These are phyloP conservation scores for Solanum hybrid DNA, from an alignment of 305 asterid genomes.

Conservation along the genomic window DNA sequence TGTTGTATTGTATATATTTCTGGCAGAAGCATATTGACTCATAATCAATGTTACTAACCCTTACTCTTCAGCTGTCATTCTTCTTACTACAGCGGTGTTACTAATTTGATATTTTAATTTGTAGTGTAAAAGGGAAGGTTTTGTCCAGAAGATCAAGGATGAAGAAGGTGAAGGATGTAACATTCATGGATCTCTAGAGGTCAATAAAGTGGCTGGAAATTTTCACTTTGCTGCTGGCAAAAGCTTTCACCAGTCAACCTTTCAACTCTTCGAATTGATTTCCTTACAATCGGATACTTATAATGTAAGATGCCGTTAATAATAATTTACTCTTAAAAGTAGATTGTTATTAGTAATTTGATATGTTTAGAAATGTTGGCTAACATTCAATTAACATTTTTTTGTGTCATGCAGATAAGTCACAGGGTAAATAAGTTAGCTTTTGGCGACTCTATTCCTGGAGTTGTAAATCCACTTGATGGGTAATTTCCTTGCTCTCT, in stretches of 20 bases:
- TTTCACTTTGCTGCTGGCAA: conserved; percentile 86
- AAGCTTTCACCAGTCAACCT: conserved; percentile 60
- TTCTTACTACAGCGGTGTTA: neutral
- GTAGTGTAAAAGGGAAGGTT: conserved; percentile 92
- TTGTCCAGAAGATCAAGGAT: conserved; percentile 72
- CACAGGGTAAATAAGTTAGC: conserved; percentile 82
- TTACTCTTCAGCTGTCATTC: neutral
- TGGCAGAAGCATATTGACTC: neutral
- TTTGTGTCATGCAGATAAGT: conserved; percentile 61
- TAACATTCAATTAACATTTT: conserved; percentile 8
- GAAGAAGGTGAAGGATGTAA: conserved; percentile 98
- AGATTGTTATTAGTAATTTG: neutral
- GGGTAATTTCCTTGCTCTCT: conserved; percentile 46
- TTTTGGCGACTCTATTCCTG: conserved; percentile 86
- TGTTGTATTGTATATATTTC: neutral
- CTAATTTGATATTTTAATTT: neutral
- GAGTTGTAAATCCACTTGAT: conserved; percentile 80
- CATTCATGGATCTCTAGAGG: conserved; percentile 91
- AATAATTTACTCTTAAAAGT: neutral
- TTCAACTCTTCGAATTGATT: conserved; percentile 58
- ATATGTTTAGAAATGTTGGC: neutral
- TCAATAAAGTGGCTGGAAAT: conserved; percentile 96
- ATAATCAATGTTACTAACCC: neutral
- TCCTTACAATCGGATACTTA: conserved; percentile 53
- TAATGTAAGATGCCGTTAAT: conserved; percentile 46